Evolutionary conservation across 2,329 filamentous ascomycete species (phyloP), one percentile per base, ranked within the genome.

Genomic region (Colletotrichum tropicicola): DNA sequence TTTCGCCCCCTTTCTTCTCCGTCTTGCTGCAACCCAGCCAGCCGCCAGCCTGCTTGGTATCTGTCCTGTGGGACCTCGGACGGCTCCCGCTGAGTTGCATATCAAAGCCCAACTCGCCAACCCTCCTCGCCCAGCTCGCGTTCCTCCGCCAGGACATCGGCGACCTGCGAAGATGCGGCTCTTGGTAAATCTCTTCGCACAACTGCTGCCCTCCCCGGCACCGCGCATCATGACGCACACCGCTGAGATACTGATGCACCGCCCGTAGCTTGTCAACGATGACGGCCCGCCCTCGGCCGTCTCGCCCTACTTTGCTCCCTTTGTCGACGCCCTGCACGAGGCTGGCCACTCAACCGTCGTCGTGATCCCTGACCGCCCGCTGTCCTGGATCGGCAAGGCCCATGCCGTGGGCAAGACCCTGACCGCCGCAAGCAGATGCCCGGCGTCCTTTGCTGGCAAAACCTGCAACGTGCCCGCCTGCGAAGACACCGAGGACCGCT

Each of bases 341-440:
- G 84, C 87, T 44, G 89, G 89, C 27, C 91, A 92, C 77, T 83
- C 82, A 8, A 89, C 92, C 60, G 91, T 89, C 9, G 90, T 93
- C 27, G 84, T 91, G 51, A 83, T 93, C 3, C 91, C 91, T 0
- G 85, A 92, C 74, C 85, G 85, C 21, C 91, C 93, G 74, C 84
- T 90, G 69, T 91, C 89, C 64, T 93, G 91, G 91, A 92, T 93
- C 68, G 90, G 90, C 69, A 93, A 93, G 80, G 91, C 91, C 2
- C 91, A 93, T 72, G 85, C 92, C 37, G 88, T 92, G 58, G 90
- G 90, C 51, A 86, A 89, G 67, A 85, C 86, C 30, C 82, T 91
- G 62, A 88, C 57, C 23, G 68, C 67, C 32, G 63, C 53, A 7
- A 66, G 58, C 32, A 57, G 45, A 32, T 68, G 66, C 27, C 67